Base-by-base conservation (phyloP, 140 eudicot species). In the Oenanthe javanica region DNA sequence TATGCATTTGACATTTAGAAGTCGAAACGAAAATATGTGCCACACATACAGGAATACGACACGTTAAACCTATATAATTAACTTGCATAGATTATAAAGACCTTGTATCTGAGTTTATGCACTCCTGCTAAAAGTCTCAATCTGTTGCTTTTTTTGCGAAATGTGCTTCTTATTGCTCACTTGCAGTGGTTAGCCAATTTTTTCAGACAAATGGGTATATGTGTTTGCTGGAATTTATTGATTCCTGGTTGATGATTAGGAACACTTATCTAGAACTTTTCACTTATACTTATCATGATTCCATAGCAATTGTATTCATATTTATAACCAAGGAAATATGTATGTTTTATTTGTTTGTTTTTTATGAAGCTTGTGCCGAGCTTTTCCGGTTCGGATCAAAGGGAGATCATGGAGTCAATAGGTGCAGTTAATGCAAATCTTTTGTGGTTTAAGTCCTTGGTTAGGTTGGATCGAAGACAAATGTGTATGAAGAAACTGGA, bases 341-440 rank as follows among this genome's bases (percentile, higher is more conserved):
- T 43, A 21, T 40, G 13, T 47, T 6, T 42, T 55, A 0, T 4
- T 16, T 59, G 45, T 51, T 23, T 23, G 2, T 48, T 48, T 7
- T 77, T 15, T 72, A 59, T 83, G 82, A 85, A 90, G 92, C 86
- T 82, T 83, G 95, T 92, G 95, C 88, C 84, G 84, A 88, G 90
- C 77, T 89, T 83, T 66, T 81, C 88, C 91, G 81, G 89, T 71
- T 84, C 61, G 84, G 85, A 80, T 77, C 89, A 83, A 79, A 84
- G 86, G 88, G 88, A 78, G 83, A 50, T 74, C 64, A 82, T 76
- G 84, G 80, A 71, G 75, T 80, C 77, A 57, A 67, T 79, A 78
- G 81, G 77, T 86, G 89, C 81, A 79, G 85, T 61, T 47, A 48
- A 75, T 75, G 78, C 57, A 21, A 25, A 75, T 75, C 61, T 75